A percentile compares a stretch with the other conserved stretches of the same genome.
Evolutionary conservation across 1,139 yeast genomes (phyloP).

Genomic region (Spathaspora sp.): DNA sequence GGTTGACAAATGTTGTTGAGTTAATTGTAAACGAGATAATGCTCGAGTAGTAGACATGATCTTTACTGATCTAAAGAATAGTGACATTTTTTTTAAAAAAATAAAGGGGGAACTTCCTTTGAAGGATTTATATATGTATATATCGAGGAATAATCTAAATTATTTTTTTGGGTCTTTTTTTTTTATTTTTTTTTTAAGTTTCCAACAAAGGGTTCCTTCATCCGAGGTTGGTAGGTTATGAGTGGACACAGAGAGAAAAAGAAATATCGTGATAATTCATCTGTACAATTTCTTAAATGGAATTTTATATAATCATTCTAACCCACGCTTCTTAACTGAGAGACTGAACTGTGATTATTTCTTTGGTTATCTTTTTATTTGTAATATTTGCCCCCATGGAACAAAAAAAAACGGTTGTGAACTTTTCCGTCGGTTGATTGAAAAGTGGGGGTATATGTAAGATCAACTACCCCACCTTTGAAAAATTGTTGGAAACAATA

Average conservation of each 20-base stretch:
- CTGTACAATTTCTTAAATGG: background rate
- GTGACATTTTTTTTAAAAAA: background rate
- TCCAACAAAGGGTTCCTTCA: too few species aligned
- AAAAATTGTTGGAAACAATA: background rate
- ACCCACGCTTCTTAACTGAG: too few species aligned
- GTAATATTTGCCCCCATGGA: too few species aligned
- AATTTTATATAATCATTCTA: background rate
- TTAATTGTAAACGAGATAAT: slow-evolving; percentile 19
- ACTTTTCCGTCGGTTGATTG: background rate
- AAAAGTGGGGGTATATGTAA: background rate
- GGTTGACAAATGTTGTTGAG: slow-evolving; percentile 21
- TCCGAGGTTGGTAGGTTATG: background rate
- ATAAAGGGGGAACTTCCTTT: background rate
- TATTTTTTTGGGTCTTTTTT: too few species aligned
- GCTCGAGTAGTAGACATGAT: slow-evolving; percentile 13
- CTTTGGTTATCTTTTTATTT: too few species aligned
- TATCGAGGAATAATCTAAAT: too few species aligned
- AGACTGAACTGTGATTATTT: too few species aligned
- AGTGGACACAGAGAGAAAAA: background rate
- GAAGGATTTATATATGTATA: background rate
- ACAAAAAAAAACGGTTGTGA: too few species aligned
- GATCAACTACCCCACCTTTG: background rate
- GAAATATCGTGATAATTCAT: background rate
- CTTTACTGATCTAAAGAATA: background rate
- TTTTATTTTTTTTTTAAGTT: background rate